Evolutionary conservation across 805 yeast species (phyloP).

Genomic region (Candida palmyrensis): DNA sequence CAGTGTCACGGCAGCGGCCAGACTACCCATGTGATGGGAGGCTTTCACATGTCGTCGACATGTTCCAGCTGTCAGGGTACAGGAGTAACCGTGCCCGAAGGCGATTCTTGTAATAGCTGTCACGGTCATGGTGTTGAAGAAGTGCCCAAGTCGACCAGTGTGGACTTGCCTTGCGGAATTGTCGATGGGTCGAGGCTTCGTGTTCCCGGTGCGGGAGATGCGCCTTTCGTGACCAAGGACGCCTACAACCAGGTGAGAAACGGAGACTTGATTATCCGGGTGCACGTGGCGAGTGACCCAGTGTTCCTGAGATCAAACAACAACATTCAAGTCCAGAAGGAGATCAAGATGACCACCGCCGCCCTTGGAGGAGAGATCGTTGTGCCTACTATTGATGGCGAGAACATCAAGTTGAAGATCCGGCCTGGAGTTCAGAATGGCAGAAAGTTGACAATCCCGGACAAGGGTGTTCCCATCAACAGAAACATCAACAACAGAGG

Average conservation of each 20-base stretch:
- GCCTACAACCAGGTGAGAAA: slow-evolving; percentile 62
- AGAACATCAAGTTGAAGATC: slow-evolving; percentile 67
- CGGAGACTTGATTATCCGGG: slow-evolving; percentile 85
- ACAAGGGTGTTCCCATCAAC: slow-evolving; percentile 77
- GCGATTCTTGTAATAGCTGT: slow-evolving; percentile 73
- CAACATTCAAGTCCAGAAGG: slow-evolving; percentile 59
- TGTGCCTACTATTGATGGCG: slow-evolving; percentile 88
- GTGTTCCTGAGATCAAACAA: slow-evolving; percentile 61
- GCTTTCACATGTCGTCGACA: slow-evolving; percentile 95
- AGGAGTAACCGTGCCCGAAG: slow-evolving; percentile 68
- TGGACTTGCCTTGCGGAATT: slow-evolving; percentile 86
- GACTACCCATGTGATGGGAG: slow-evolving; percentile 80
- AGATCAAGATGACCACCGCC: slow-evolving; percentile 91
- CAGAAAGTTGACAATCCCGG: slow-evolving; percentile 68
- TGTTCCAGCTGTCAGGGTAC: slow-evolving; percentile 85
- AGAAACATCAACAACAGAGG: slow-evolving; percentile 59
- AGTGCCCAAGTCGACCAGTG: slow-evolving; percentile 61
- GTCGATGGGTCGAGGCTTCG: slow-evolving; percentile 82
- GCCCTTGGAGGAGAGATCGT: slow-evolving; percentile 89
- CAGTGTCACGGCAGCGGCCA: slow-evolving; percentile 94
- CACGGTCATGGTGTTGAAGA: slow-evolving; percentile 86
- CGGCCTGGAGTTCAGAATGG: slow-evolving; percentile 83
- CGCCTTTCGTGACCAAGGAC: slow-evolving; percentile 72
- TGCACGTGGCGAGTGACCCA: slow-evolving; percentile 72
- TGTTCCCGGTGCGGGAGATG: slow-evolving; percentile 85